Percentiles rank a stretch among this genome's conserved stretches.
These are phyloP conservation scores for Penicillium manginii DNA, from an alignment of 495 filamentous ascomycete genomes.

Conservation along the genomic window DNA sequence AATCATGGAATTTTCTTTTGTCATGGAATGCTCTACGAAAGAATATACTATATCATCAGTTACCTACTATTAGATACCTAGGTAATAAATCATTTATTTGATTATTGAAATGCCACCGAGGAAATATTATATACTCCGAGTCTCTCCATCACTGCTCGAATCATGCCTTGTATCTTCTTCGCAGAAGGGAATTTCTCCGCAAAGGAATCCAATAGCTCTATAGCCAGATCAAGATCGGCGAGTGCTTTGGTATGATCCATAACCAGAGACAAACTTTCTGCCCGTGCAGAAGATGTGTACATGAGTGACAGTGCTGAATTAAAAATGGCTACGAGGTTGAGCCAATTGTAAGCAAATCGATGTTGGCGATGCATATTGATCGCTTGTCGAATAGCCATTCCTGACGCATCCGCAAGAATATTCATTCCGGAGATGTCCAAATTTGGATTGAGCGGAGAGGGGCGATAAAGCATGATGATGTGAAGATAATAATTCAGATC, in stretches of 20 bases:
- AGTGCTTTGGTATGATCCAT: constrained; percentile 30
- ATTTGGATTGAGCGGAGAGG: constrained; percentile 37
- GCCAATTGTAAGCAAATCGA: constrained; percentile 46
- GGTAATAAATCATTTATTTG: too few relatives aligned
- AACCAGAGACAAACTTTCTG: constrained; percentile 24
- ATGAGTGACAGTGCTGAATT: constrained; percentile 41
- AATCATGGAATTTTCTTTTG: too few relatives aligned
- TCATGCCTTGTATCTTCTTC: constrained; percentile 37
- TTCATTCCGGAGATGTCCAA: constrained; percentile 32
- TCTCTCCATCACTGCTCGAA: constrained; percentile 25
- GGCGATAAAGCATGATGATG: constrained; percentile 41
- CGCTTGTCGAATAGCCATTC: constrained; percentile 43
- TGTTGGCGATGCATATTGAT: constrained; percentile 38
- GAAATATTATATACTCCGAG: constrained; percentile 14
- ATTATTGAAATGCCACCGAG: constrained; percentile 10
- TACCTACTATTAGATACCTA: too few relatives aligned
- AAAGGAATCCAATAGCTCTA: constrained; percentile 38
- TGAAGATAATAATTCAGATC: constrained; percentile 48
- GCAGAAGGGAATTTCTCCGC: constrained; percentile 38
- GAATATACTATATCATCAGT: too few relatives aligned
- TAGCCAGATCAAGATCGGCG: constrained; percentile 35
- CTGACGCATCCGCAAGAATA: constrained; percentile 35
- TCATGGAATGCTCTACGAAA: too few relatives aligned
- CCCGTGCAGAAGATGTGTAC: constrained; percentile 39
- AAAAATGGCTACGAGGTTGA: constrained; percentile 42